Base-by-base conservation (phyloP, 768 basidiomycete species). In the Mrakia hoshinonis region DNA sequence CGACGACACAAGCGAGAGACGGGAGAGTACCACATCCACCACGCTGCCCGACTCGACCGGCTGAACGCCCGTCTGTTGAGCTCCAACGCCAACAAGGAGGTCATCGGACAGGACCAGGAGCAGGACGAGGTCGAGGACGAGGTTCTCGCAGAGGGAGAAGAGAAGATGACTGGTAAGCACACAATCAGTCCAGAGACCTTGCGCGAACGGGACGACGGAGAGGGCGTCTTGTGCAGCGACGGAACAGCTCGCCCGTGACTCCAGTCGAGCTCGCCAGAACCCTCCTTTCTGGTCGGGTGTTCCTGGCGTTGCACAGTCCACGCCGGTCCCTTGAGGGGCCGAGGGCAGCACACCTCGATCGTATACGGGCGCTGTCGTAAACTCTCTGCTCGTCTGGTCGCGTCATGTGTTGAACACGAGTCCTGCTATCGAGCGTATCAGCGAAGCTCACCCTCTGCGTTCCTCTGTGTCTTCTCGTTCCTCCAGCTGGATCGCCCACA, bases 31-130 rank as follows among this genome's bases (percentile, higher is more conserved):
- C 38, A 62, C 34, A 58, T 73, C 49, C 65, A 73, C 55, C 49
- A 73, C 46, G 72, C 72, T 61, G 72, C 65, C 36, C 67, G 72
- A n/a, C 55, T 73, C 38, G 58, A 47, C 4, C 58, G 72, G 26
- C 67, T 73, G 52, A 73, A 58, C 67, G 61, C 67, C 24, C 34
- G 52, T 4, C 60, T 73, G 38, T 61, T 73, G 34, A 51, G 60
- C 20, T 29, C 22, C 49, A 73, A 73, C 67, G 20, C 72, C 3
- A 68, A 68, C 55, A 73, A 73, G 51, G 72, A 73, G 38, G 31
- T 26, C 31, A 73, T 73, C 20, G 72, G 39, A 13, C n/a, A 60
- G 48, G 72, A 61, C 3, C 34, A 18, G 6, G 69, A 68, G 67
- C 43, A 68, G 49, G 54, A 68, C 9, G 58, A 36, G 22, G 60